phyloP scores from a whole-genome alignment of 148 eudicot species.

The Chenopodium formosanum region DNA sequence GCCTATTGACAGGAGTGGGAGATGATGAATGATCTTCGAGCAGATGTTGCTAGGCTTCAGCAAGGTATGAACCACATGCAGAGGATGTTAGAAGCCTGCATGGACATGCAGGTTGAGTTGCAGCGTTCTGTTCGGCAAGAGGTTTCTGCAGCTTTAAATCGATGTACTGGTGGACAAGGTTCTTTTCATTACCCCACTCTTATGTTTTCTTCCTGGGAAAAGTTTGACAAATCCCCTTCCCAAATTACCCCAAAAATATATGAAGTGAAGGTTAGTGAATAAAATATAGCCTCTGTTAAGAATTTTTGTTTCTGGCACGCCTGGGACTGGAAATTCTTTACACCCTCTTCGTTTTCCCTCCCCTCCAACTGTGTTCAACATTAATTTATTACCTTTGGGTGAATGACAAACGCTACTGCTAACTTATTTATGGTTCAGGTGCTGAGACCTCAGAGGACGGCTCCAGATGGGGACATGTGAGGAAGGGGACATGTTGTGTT shows the following conservation, averaged over 20 bases:
- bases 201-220: not conserved
- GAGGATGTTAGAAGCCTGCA: constrained; percentile 94
- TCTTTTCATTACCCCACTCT: not conserved
- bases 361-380: not conserved
- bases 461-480: constrained; percentile 87
- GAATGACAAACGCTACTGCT: not conserved
- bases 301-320: not conserved
- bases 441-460: constrained; percentile 92
- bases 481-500: constrained; percentile 90
- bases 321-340: too few species aligned
- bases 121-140: constrained; percentile 97
- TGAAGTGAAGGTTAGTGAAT: not conserved
- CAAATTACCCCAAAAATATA: not conserved
- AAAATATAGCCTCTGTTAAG: not conserved
- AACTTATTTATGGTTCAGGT: constrained; percentile 25
- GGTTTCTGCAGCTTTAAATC: constrained; percentile 94
- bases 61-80: constrained; percentile 99
- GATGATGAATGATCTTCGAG: constrained; percentile 85
- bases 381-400: not conserved
- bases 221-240: not conserved
- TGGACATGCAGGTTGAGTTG: constrained; percentile 99
- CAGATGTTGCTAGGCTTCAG: constrained; percentile 89
- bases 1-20: constrained; percentile 79
- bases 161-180: constrained; percentile 71
- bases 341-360: not conserved